Base-by-base conservation (phyloP, 768 basidiomycete species). In the Xerocomus spinulosus region DNA sequence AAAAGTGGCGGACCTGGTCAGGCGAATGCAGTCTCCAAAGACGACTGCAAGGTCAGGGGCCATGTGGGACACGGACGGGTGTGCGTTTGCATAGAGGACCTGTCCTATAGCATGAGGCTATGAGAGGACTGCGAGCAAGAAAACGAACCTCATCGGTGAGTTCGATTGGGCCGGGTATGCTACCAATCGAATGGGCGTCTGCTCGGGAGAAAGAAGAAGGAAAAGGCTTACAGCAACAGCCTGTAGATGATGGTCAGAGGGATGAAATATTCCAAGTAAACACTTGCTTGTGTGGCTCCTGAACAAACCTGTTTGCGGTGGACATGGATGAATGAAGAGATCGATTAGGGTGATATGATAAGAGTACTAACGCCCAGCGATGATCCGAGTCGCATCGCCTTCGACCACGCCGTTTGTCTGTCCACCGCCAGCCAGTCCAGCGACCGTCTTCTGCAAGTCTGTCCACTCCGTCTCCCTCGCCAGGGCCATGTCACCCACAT, bases 11-110 rank as follows among this genome's bases (percentile, higher is more conserved):
- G 54, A 79, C 85, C 87, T 75, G 28, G 84, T 85, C 83, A 94
- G 83, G 43, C 85, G 81, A 54, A 98, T 79, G 67, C 84, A 87
- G 59, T 95, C 88, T 28, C 91, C 89, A 54, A 98, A 91, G 46
- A 90, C 80, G 17, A 85, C 79, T 30, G 91, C 78, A 66, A 99
- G 97, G 26, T 91, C 92, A 12, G 83, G 79, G 23, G 90, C 87
- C 58, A 92, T 82, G 66, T 97, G 94, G 44, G 87, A 88, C 75
- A 92, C 77, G 45, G 85, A 81, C 0, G 92, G 92, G 58, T 89
- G 90, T 0, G 96, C 95, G 74, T 97, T 97, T 60, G 93, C 92
- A 59, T 74, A 83, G 56, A 98, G 83, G 50, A 98, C 93, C 78
- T 87, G 56, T 46, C n/a, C n/a, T n/a, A n/a, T n/a, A n/a, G 36